Base-by-base conservation (phyloP, 805 yeast genomes). In the Zygotorulaspora danielsina region DNA sequence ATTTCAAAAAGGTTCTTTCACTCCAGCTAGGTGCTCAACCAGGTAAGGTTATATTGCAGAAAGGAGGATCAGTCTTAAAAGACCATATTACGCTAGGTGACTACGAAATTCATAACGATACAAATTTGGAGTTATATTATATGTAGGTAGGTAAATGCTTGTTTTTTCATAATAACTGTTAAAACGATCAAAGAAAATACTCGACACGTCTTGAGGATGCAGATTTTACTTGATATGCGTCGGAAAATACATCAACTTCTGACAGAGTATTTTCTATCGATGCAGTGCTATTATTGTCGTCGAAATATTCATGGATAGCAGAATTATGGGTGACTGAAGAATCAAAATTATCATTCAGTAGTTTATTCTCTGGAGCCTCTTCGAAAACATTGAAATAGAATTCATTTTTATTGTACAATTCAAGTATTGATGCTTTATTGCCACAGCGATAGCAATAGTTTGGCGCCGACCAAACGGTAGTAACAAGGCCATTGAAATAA, bases 381-480 rank as follows among this genome's bases (percentile, higher is more conserved):
- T 87, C 97, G 63, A 93, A 93, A 2, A 94, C 95, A 57, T 93
- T 93, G 64, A 90, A 93, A 52, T 69, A 75, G 45, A 76, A 72
- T 38, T 77, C 79, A 32, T 84, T 81, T 18, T 79, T 77, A 35
- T 75, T 77, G 50, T 74, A 76, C 4, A 93, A 78, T 61, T 93
- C 98, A 46, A 93, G 70, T n/a, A 93, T 89, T n/a, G 96, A 84
- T 4, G 98, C 98, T 58, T 87, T 79, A 59, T 93, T 93, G 0
- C 98, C 98, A 62, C 99, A 93, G 45, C 98, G 64, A 55, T 93
- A 93, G 59, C 98, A 93, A 59, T 93, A 93, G 58, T 93, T 93
- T 0, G 99, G 99, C 0, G 98, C 98, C 1, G 93, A 81, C 99
- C 99, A 93, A 6, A 93, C 97, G 0, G 99, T 93, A 25, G 94